A percentile compares a stretch with the other conserved stretches of the same genome.
Conservation (phyloP, 768 basidiomycete species). For the Suillus discolor region DNA sequence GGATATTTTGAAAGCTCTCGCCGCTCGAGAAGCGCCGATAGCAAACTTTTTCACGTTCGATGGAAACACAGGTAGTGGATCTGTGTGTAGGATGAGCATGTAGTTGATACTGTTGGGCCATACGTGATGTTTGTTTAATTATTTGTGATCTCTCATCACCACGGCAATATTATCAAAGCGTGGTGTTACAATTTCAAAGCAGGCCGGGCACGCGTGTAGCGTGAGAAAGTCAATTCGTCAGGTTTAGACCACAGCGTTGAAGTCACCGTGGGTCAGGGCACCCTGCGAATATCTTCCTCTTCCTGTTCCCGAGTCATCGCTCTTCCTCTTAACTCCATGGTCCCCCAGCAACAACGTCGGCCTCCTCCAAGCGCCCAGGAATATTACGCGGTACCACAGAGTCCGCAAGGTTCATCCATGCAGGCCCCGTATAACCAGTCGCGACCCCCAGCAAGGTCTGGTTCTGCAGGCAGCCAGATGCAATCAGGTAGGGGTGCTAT, state of each 20-base stretch:
- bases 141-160: not conserved
- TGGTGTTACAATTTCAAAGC: not conserved
- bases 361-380: slow-evolving; percentile 50
- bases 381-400: slow-evolving; percentile 71
- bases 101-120: slow-evolving; percentile 17
- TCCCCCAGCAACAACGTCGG: slow-evolving; percentile 37
- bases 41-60: slow-evolving; percentile 93
- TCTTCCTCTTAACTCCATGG: slow-evolving; percentile 27
- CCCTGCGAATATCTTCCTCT: slow-evolving; percentile 17
- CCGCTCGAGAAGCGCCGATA: slow-evolving; percentile 89
- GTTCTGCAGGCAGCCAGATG: slow-evolving; percentile 30
- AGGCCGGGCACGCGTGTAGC: not conserved
- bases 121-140: slow-evolving; percentile 1
- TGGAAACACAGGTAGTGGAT: slow-evolving; percentile 75
- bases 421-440: slow-evolving; percentile 24
- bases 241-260: slow-evolving; percentile 20
- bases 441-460: slow-evolving; percentile 28
- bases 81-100: slow-evolving; percentile 60
- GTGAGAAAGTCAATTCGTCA: slow-evolving; percentile 20
- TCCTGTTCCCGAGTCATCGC: slow-evolving; percentile 11
- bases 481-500: slow-evolving; percentile 55
- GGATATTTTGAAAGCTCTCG: slow-evolving; percentile 90
- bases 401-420: slow-evolving; percentile 46
- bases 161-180: not conserved
- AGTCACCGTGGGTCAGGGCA: slow-evolving; percentile 23